These are phyloP conservation scores for Postia placenta DNA, from an alignment of 768 basidiomycete species.

Conservation along the genomic window DNA sequence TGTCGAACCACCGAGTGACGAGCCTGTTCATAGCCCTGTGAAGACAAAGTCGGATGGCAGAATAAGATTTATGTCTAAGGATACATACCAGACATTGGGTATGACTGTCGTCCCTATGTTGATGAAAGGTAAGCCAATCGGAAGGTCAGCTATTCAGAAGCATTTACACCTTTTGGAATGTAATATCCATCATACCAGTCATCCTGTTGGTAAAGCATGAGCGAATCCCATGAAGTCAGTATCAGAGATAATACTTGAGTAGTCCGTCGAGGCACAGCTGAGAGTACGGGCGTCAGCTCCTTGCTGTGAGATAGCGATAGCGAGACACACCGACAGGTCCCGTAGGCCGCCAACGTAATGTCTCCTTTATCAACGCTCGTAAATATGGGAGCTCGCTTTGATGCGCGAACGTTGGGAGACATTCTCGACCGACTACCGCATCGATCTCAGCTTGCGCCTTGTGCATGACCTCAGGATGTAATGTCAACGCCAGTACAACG, in stretches of 20 bases:
- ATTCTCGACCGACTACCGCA: constrained; percentile 31
- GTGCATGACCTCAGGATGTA: constrained; percentile 31
- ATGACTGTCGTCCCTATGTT: constrained; percentile 10
- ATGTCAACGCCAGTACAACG: constrained; percentile 34
- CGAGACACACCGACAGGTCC: not conserved
- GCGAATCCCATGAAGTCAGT: not conserved
- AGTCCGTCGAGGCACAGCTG: not conserved
- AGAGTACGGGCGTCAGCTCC: not conserved
- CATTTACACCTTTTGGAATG: constrained; percentile 12
- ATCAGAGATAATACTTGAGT: not conserved
- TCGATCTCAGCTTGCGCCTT: constrained; percentile 41
- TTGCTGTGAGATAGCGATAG: not conserved
- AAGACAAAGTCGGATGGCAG: constrained; percentile 3
- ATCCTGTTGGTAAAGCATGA: too few species aligned
- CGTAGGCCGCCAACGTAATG: constrained; percentile 13
- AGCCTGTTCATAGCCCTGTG: constrained; percentile 5
- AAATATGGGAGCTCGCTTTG: constrained; percentile 34
- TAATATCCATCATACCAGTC: constrained; percentile 11
- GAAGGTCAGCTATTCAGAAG: too few species aligned
- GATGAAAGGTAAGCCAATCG: too few species aligned
- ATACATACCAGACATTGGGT: constrained; percentile 11
- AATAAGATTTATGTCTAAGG: not conserved
- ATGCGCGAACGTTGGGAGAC: constrained; percentile 35
- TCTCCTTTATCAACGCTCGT: constrained; percentile 32
- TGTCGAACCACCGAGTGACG: constrained; percentile 7